A percentile compares a stretch with the other conserved stretches of the same genome.
phyloP scores from a whole-genome alignment of 2,329 filamentous ascomycete genomes.

The Colletotrichum sp. region DNA sequence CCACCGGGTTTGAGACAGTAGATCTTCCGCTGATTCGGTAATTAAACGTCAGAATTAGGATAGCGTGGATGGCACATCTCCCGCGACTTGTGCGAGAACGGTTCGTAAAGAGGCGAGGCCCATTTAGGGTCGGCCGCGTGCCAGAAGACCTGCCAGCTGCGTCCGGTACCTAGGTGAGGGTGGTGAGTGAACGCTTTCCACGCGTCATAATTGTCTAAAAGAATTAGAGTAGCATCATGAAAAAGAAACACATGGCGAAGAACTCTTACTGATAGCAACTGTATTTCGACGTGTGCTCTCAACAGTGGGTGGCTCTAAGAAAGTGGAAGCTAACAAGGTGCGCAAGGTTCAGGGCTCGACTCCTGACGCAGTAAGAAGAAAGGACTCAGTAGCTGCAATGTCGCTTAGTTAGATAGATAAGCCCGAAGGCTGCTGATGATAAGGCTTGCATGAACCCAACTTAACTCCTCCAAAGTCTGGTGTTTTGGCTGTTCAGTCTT shows the following conservation, averaged over 20 bases:
- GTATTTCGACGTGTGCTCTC: background rate
- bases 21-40: background rate
- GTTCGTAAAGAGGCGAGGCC: background rate
- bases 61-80: background rate
- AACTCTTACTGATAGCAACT: background rate
- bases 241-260: background rate
- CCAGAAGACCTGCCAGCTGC: background rate
- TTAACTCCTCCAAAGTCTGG: background rate
- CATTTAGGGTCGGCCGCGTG: background rate
- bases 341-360: background rate
- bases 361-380: background rate
- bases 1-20: background rate
- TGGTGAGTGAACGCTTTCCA: background rate
- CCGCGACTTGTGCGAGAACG: background rate
- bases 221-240: background rate
- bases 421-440: background rate
- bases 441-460: background rate
- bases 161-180: background rate
- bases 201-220: background rate
- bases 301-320: background rate
- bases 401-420: background rate
- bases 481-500: background rate
- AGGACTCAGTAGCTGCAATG: background rate
- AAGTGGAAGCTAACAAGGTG: background rate
- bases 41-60: background rate